A percentile compares a stretch with the other conserved stretches of the same genome.
Evolutionary conservation across 2,329 filamentous ascomycete species (phyloP).

Genomic region (Fusarium nelsonii): DNA sequence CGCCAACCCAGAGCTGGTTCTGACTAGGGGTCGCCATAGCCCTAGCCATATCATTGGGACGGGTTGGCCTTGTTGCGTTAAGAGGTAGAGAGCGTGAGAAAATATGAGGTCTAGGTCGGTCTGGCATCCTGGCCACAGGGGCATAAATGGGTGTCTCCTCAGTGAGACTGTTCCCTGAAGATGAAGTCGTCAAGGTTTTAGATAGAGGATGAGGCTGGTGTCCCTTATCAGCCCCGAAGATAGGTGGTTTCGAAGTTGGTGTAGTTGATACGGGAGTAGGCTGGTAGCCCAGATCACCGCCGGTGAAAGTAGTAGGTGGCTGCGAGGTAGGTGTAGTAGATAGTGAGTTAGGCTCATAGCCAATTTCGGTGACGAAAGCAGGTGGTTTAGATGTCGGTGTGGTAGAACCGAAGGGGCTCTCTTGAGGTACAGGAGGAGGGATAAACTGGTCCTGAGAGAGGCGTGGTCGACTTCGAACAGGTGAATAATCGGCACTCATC

Average conservation of each 20-base stretch:
- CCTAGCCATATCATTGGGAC: conserved; percentile 50
- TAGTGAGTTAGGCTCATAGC: conserved; percentile 1
- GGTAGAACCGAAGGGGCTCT: conserved; percentile 72
- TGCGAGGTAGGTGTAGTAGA: conserved; percentile 8
- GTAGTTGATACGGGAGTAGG: conserved; percentile 82
- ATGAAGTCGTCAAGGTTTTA: conserved; percentile 86
- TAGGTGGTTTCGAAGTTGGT: conserved; percentile 8
- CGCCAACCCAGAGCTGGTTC: conserved; percentile 74
- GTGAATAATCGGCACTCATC: conserved; percentile 65
- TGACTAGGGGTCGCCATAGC: conserved; percentile 61
- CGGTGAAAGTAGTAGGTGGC: conserved; percentile 40
- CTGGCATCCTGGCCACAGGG: conserved; percentile 47
- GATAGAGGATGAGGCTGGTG: conserved; percentile 85
- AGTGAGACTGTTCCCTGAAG: conserved; percentile 80
- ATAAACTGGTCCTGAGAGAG: conserved; percentile 84
- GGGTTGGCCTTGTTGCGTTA: conserved; percentile 54
- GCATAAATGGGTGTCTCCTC: conserved; percentile 70
- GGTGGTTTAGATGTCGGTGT: conserved; percentile 66
- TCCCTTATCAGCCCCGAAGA: conserved; percentile 56
- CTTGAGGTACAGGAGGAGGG: conserved; percentile 69
- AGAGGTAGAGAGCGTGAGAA: conserved; percentile 57
- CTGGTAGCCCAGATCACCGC: conserved; percentile 62
- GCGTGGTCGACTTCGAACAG: conserved; percentile 74
- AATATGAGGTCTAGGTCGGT: conserved; percentile 49
- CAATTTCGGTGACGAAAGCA: not conserved